Evolutionary conservation across 345 rosid species (phyloP), one percentile per base, ranked within the genome.

Genomic region (Corchorus capsularis): DNA sequence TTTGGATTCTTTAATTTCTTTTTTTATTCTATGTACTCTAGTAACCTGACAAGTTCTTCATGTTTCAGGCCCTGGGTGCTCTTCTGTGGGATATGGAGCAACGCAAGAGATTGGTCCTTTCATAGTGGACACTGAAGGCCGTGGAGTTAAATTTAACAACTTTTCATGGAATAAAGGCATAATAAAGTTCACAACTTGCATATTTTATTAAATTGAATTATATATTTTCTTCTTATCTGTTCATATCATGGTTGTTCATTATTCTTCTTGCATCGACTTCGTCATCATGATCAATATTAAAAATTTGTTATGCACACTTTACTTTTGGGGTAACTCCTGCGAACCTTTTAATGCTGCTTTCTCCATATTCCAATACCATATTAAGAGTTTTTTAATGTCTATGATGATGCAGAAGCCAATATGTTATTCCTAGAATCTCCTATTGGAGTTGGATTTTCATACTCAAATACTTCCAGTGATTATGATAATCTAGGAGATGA

Each of bases 31-130:
- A 49, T 83, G 87, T 76, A 77, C 74, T 83, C 72, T 76, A 39
- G 46, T 69, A 68, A 77, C 85, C 83, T 82, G 85, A 87, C 86
- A 87, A 83, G 82, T 75, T 80, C 82, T 79, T 46, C 57, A 69
- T 85, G 86, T 78, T 86, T 61, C 87, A 94, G 98, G 99, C 63
- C 98, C 98, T 76, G 98, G 98, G 63, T 94, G 99, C 85, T 94
- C 99, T 76, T 94, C 98, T 72, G 91, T 94, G 82, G 98, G 96
- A 77, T 91, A 94, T 73, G 99, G 99, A 71, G 99, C 97, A 81
- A 90, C 93, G 72, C 98, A 94, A 86, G 99, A 94, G 87, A 91
- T 88, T 85, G 98, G 98, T 69, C 98, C 98, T 78, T 93, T 94
- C 85, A 64, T 94, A 69, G 98, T 93, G 81, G 94, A 89, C 82